Evolutionary conservation across 108 stramenopile species (phyloP), one percentile per base, ranked within the genome.

Genomic region (Stephanodiscus triporus): DNA sequence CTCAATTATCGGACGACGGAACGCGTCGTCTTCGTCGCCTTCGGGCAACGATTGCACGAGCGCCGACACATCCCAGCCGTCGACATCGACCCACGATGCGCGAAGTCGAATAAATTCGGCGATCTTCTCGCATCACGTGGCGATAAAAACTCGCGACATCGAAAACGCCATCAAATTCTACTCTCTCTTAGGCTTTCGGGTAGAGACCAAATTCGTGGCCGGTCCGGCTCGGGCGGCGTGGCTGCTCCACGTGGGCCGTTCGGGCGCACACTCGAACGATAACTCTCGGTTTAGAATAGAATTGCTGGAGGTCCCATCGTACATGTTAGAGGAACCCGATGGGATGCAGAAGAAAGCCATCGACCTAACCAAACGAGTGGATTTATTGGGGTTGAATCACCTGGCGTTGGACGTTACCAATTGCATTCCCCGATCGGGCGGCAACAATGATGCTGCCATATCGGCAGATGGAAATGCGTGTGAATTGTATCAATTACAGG

Each of bases 81-180:
- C 32, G 32, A 34, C 32, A 5, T 34, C 5, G 32, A 5, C 2
- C 2, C 5, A 5, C 32, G 37, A 57, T 29, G 27, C 10, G 29
- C 27, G 51, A 20, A n/a, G 10, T 17, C 43, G 43, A n/a, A n/a
- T n/a, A n/a, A n/a, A n/a, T n/a, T 45, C 13, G 14, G 43, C 43
- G 43, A 45, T 67, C 53, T 0, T 43, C 37, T 61, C 72, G 11
- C 94, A 95, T 58, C 94, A 95, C 66, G 66, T 68, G 34, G 91
- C 91, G 27, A 64, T 95, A 10, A 85, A 87, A 72, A 93, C 91
- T 14, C 75, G 94, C 22, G 88, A 93, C 80, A 92, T 95, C 47
- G 88, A 89, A 53, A 73, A 76, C 10, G 90, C 94, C 42, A 87
- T 95, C 20, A 59, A 91, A 58, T 93, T 95, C 67, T 95, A 95